phyloP scores from a whole-genome alignment of 2,329 filamentous ascomycete genomes.

The Ophioceras dolichostomum region DNA sequence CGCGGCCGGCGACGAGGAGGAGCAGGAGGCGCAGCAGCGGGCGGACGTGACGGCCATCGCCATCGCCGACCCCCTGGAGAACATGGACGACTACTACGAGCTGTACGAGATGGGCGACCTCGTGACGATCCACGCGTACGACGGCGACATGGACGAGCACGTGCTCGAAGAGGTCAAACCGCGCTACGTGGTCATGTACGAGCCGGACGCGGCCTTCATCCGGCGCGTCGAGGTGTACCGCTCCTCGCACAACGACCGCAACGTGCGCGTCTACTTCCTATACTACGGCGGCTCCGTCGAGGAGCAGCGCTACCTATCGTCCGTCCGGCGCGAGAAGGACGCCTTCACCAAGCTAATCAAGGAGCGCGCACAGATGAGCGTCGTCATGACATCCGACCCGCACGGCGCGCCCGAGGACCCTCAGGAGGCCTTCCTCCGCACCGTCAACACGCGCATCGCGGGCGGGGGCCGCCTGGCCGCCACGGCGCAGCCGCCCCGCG shows the following conservation, averaged over 20 bases:
- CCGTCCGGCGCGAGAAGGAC: constrained; percentile 90
- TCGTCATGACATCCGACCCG: constrained; percentile 67
- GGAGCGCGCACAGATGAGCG: constrained; percentile 84
- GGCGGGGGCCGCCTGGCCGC: constrained; percentile 77
- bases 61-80: constrained; percentile 62
- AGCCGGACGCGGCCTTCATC: constrained; percentile 90
- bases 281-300: constrained; percentile 94
- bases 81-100: constrained; percentile 88
- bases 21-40: constrained; percentile 55
- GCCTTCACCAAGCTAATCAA: constrained; percentile 91
- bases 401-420: constrained; percentile 58
- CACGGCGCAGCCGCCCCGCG: constrained; percentile 75
- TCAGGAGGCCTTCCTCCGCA: constrained; percentile 84
- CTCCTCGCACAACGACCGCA: constrained; percentile 80
- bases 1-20: constrained; percentile 53
- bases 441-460: constrained; percentile 92
- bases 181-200: constrained; percentile 96
- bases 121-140: constrained; percentile 82
- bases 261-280: constrained; percentile 89
- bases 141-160: constrained; percentile 91
- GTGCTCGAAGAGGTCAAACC: constrained; percentile 91
- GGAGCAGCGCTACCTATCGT: constrained; percentile 83
- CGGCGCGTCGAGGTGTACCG: constrained; percentile 90
- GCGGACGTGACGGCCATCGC: constrained; percentile 56
- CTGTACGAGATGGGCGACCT: constrained; percentile 86